Percentiles rank a stretch among this genome's conserved stretches.
Evolutionary conservation across 2,329 filamentous ascomycete genomes (phyloP).

Genomic region (Venturia asperata): DNA sequence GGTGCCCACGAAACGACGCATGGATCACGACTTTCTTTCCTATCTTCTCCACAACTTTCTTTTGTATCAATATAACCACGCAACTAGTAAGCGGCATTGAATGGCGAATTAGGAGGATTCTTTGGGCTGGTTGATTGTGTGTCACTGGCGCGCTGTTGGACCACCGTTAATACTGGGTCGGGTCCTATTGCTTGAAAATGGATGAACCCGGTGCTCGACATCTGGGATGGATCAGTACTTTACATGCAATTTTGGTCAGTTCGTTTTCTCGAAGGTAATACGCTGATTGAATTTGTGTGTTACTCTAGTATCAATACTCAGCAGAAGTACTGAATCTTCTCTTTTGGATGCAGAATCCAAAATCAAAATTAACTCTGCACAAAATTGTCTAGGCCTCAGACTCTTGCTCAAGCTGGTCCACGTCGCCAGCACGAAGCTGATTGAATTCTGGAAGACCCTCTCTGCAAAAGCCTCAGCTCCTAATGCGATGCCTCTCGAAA

Average conservation of each 20-base stretch:
- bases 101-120: neutral
- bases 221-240: neutral
- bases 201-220: neutral
- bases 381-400: no score
- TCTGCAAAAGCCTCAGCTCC: no score
- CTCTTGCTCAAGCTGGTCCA: no score
- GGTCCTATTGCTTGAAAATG: neutral
- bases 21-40: slow-evolving; percentile 1
- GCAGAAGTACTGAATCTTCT: neutral
- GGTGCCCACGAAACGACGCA: slow-evolving; percentile 7
- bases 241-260: neutral
- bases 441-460: no score
- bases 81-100: slow-evolving; percentile 9
- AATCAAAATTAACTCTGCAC: no score
- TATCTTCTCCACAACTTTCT: neutral
- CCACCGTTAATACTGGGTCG: neutral
- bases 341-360: no score
- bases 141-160: neutral
- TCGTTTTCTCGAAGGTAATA: neutral
- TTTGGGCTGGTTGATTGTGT: neutral
- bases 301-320: neutral
- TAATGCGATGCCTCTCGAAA: no score
- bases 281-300: neutral
- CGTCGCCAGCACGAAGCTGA: no score
- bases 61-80: slow-evolving; percentile 4